phyloP scores from a whole-genome alignment of 257 asterid genomes.

The Osmanthus fragrans region DNA sequence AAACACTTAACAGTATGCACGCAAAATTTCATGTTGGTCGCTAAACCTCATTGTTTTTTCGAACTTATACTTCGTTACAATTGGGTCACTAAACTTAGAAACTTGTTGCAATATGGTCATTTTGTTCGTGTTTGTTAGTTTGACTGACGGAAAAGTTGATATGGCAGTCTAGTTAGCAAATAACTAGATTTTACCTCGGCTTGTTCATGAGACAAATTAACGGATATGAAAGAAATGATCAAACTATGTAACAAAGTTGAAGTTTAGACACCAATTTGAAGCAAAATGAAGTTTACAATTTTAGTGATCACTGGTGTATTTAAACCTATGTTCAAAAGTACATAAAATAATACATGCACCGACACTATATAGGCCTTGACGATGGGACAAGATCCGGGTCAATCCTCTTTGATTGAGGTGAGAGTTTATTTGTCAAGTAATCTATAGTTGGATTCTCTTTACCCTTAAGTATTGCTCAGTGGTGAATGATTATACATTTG shows the following conservation, averaged over 20 bases:
- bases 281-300: not conserved
- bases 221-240: not conserved
- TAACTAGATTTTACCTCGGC: no score
- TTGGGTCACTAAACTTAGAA: no score
- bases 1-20: not conserved
- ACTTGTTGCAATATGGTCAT: not conserved
- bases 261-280: not conserved
- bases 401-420: slow-evolving; percentile 93
- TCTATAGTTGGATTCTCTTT: not conserved
- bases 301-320: no score
- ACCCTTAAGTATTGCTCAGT: not conserved
- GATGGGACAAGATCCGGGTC: slow-evolving; percentile 88
- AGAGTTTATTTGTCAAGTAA: not conserved
- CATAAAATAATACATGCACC: not conserved
- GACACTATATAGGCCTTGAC: slow-evolving; percentile 60
- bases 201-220: no score
- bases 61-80: no score
- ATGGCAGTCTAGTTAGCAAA: no score
- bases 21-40: no score
- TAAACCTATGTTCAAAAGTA: not conserved
- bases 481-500: not conserved
- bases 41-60: no score
- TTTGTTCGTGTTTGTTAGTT: not conserved
- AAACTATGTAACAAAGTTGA: not conserved
- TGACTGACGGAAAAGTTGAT: not conserved